phyloP scores from a whole-genome alignment of 129 eudicot species.

The Escallonia herrerae region DNA sequence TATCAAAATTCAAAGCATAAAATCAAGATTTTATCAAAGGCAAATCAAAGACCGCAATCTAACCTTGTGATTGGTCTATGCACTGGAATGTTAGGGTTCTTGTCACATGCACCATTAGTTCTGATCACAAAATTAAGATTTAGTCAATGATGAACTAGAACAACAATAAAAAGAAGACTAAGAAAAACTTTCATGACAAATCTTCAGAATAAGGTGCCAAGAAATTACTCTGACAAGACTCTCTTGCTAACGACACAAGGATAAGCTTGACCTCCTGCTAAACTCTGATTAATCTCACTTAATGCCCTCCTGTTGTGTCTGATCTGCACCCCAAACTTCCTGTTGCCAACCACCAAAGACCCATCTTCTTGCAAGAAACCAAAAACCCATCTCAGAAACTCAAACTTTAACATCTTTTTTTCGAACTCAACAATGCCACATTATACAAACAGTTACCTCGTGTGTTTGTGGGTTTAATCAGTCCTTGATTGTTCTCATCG shows the following conservation, averaged over 20 bases:
- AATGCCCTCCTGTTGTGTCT: slow-evolving; percentile 53
- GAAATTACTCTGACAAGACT: slow-evolving; percentile 44
- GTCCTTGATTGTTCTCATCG: slow-evolving; percentile 35
- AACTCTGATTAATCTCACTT: slow-evolving; percentile 58
- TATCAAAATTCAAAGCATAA: slow-evolving; percentile 1
- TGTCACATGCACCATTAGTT: slow-evolving; percentile 24
- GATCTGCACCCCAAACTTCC: slow-evolving; percentile 47
- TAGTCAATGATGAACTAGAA: no score
- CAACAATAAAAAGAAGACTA: no score
- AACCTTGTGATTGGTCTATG: slow-evolving; percentile 56
- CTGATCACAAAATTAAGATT: not conserved
- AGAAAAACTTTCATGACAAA: no score
- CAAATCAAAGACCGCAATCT: not conserved
- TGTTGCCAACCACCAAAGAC: slow-evolving; percentile 16
- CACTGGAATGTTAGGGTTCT: slow-evolving; percentile 16
- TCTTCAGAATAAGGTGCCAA: no score
- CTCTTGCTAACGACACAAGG: slow-evolving; percentile 63
- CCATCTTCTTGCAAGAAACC: not conserved
- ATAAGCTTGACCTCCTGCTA: slow-evolving; percentile 34
- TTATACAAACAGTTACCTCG: slow-evolving; percentile 31
- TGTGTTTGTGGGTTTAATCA: slow-evolving; percentile 34
- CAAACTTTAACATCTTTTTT: not conserved
- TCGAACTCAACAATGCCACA: not conserved
- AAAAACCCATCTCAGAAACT: slow-evolving; percentile 9
- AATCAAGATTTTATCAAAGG: not conserved